Conservation (phyloP, 2,329 filamentous ascomycete species). For the Chalaropsis ovoidea region DNA sequence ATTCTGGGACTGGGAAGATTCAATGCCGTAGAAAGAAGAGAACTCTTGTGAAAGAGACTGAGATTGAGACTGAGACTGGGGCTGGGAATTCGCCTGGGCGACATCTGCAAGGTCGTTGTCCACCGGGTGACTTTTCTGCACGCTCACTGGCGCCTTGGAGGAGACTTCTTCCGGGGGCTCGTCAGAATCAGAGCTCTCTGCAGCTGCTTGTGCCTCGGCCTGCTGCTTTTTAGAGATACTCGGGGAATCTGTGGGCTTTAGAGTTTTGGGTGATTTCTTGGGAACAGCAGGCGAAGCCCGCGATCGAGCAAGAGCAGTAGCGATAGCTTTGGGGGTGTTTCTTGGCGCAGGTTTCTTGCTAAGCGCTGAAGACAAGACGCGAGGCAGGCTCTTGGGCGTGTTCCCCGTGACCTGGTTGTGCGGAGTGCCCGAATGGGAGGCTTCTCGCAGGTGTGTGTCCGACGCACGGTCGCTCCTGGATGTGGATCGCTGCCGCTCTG, state of each 20-base stretch:
- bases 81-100: background rate
- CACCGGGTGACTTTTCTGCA: background rate
- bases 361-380: background rate
- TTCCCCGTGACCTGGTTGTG: background rate
- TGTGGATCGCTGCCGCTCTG: background rate
- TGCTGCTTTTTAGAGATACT: background rate
- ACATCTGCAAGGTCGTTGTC: background rate
- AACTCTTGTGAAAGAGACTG: background rate
- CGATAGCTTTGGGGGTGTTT: background rate
- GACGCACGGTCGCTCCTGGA: background rate
- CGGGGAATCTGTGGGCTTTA: background rate
- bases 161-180: conserved; percentile 26
- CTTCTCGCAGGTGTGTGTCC: background rate
- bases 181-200: conserved; percentile 32
- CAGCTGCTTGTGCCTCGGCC: background rate
- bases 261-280: background rate
- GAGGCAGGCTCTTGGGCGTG: background rate
- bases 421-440: background rate
- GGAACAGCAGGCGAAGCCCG: background rate
- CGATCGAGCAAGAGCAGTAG: background rate
- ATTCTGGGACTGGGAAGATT: background rate
- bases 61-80: background rate
- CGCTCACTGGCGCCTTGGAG: background rate
- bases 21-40: background rate
- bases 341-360: background rate